Evolutionary conservation across 352 stramenopile genomes (phyloP).

Genomic region (Phytopythium boreale): DNA sequence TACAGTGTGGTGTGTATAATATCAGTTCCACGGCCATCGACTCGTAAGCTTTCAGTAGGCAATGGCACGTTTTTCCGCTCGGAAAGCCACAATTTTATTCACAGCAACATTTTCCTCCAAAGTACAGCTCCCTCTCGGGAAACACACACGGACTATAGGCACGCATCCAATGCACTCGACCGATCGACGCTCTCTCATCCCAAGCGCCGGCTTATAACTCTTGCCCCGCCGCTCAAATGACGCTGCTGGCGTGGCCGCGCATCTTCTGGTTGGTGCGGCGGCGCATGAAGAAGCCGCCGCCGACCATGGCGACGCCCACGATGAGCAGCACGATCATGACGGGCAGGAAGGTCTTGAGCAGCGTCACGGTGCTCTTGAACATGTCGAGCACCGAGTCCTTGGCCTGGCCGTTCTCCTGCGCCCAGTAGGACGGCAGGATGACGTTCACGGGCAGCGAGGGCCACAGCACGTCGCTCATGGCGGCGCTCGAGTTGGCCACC

Average conservation of each 20-base stretch:
- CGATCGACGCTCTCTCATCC: too few species aligned
- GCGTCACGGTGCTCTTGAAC: conserved; percentile 44
- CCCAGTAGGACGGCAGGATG: conserved; percentile 60
- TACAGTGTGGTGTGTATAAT: too few species aligned
- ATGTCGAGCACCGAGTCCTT: conserved; percentile 31
- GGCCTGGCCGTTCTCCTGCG: conserved; percentile 45
- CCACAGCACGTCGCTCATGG: conserved; percentile 69
- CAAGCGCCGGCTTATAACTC: conserved; percentile 4
- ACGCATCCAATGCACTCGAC: neutral
- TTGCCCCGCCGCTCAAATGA: conserved; percentile 20
- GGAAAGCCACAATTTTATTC: neutral
- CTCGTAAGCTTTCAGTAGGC: too few species aligned
- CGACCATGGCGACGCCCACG: conserved; percentile 31
- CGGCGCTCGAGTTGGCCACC: conserved; percentile 21
- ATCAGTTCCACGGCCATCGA: too few species aligned
- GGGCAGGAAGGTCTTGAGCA: conserved; percentile 53
- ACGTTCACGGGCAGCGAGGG: conserved; percentile 48
- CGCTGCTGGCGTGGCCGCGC: conserved; percentile 19
- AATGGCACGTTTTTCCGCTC: too few species aligned
- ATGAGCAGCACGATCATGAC: conserved; percentile 56
- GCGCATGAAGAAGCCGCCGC: conserved; percentile 46
- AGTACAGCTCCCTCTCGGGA: neutral
- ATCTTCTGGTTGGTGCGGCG: conserved; percentile 27
- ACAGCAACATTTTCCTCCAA: neutral
- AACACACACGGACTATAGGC: neutral